These are phyloP conservation scores for Suillus subalutaceus DNA, from an alignment of 768 basidiomycete species.

Conservation along the genomic window DNA sequence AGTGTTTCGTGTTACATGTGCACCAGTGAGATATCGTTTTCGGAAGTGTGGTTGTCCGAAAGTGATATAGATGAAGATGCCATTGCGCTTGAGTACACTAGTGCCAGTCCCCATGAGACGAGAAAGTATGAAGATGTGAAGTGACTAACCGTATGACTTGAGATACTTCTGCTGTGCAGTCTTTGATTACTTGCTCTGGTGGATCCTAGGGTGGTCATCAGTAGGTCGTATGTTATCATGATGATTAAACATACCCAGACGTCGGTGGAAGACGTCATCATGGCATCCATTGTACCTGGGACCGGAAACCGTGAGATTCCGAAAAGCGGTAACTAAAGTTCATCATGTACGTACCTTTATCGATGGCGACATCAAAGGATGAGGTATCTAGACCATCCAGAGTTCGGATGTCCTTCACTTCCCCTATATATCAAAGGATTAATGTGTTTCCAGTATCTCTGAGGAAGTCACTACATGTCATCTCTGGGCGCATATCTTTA, in stretches of 20 bases:
- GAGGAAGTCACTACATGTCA: constrained; percentile 58
- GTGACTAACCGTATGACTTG: constrained; percentile 66
- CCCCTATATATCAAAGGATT: constrained; percentile 50
- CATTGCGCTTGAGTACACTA: constrained; percentile 68
- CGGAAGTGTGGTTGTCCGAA: constrained; percentile 93
- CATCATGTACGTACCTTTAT: constrained; percentile 63
- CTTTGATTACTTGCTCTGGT: constrained; percentile 64
- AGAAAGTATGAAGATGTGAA: not conserved
- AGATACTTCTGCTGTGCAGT: constrained; percentile 76
- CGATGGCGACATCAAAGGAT: constrained; percentile 79
- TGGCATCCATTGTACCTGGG: constrained; percentile 83
- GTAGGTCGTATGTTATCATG: not conserved
- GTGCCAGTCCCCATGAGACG: constrained; percentile 2
- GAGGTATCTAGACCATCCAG: constrained; percentile 56
- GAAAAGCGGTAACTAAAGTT: not conserved
- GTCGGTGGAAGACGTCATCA: constrained; percentile 83
- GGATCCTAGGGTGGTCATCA: constrained; percentile 59
- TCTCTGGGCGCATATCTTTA: constrained; percentile 51
- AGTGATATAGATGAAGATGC: constrained; percentile 77
- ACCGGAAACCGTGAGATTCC: not conserved
- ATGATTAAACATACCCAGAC: constrained; percentile 62
- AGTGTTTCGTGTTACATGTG: constrained; percentile 46
- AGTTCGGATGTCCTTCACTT: constrained; percentile 80
- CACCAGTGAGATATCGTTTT: constrained; percentile 57
- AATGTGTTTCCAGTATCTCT: not conserved